Percentiles rank a stretch among this genome's conserved stretches.
Evolutionary conservation across 257 asterid species (phyloP).

Genomic region (Ehretia macrophylla): DNA sequence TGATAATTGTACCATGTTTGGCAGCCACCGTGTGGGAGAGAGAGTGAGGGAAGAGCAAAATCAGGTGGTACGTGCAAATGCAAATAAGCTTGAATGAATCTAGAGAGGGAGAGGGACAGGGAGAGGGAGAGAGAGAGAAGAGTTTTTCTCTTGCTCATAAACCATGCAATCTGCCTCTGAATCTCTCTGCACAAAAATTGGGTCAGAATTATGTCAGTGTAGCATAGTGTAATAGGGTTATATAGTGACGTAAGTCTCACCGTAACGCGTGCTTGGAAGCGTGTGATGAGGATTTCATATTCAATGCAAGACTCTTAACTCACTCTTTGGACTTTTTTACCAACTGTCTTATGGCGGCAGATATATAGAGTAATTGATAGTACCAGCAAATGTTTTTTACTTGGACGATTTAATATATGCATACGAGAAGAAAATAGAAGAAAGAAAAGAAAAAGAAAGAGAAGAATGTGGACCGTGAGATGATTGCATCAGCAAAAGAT

Average conservation of each 20-base stretch:
- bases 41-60: too few relatives aligned
- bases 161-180: constrained; percentile 27
- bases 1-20: too few relatives aligned
- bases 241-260: constrained; percentile 31
- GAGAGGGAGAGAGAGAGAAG: not conserved
- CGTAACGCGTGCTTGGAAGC: constrained; percentile 50
- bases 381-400: not conserved
- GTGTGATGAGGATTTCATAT: constrained; percentile 30
- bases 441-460: not conserved
- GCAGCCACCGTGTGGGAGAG: too few relatives aligned
- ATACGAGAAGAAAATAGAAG: not conserved
- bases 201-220: constrained; percentile 13
- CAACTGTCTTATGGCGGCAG: constrained; percentile 12
- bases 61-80: too few relatives aligned
- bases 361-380: not conserved
- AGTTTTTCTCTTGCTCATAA: not conserved
- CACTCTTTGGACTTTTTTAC: constrained; percentile 16
- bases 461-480: constrained; percentile 8
- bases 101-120: not conserved
- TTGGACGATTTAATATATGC: not conserved
- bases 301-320: constrained; percentile 9
- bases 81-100: not conserved
- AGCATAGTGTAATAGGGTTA: not conserved
- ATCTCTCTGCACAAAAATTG: constrained; percentile 10
- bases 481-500: constrained; percentile 19